These are phyloP conservation scores for Berkeleyomyces basicola DNA, from an alignment of 2,329 filamentous ascomycete genomes.

Conservation along the genomic window DNA sequence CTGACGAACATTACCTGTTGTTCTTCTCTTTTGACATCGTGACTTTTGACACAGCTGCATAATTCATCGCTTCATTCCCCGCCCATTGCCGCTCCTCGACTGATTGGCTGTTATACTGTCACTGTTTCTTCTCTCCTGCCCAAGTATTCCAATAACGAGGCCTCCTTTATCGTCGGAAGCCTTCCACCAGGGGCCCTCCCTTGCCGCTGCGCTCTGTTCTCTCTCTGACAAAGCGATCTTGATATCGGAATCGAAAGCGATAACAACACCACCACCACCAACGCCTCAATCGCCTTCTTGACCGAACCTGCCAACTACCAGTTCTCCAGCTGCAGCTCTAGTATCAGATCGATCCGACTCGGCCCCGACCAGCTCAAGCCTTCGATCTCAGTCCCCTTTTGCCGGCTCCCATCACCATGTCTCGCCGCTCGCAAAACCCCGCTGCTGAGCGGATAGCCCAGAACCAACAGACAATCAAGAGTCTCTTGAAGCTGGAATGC, in stretches of 20 bases:
- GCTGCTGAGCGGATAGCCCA: constrained; percentile 77
- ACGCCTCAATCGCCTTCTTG: not conserved
- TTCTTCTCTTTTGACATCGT: not conserved
- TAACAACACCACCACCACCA: constrained; percentile 7
- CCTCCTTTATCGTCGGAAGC: not conserved
- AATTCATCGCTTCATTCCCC: not conserved
- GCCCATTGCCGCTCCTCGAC: not conserved
- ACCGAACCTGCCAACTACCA: not conserved
- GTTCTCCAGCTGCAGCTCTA: not conserved
- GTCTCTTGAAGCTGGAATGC: constrained; percentile 76
- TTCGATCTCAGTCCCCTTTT: not conserved
- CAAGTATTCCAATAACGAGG: not conserved
- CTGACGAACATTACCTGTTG: not conserved
- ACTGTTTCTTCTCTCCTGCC: not conserved
- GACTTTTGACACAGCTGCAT: not conserved
- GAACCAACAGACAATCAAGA: constrained; percentile 89
- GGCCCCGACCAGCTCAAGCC: not conserved
- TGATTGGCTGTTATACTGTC: not conserved
- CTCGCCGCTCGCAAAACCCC: constrained; percentile 59
- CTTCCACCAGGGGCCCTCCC: not conserved
- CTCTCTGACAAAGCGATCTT: not conserved
- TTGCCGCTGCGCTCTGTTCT: not conserved
- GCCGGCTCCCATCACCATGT: constrained; percentile 39
- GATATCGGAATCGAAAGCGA: not conserved
- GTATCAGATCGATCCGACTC: not conserved